These are phyloP conservation scores for Lentinula aciculospora DNA, from an alignment of 768 basidiomycete species.

Conservation along the genomic window DNA sequence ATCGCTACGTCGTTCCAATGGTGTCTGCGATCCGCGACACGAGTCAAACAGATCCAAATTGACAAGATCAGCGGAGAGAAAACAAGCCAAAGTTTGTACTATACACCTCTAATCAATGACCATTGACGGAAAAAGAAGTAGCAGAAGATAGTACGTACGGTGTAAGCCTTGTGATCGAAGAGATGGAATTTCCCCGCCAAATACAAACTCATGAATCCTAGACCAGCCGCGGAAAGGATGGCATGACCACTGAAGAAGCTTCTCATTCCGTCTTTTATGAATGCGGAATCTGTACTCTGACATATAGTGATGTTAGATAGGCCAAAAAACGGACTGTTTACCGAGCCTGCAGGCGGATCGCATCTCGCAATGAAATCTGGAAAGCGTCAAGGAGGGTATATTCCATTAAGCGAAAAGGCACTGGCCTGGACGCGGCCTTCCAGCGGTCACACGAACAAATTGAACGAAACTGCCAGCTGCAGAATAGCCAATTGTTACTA, in stretches of 20 bases:
- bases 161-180: constrained; percentile 14
- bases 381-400: not conserved
- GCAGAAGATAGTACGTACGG: constrained; percentile 10
- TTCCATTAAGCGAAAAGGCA: not conserved
- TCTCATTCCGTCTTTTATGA: constrained; percentile 20
- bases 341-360: constrained; percentile 14
- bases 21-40: constrained; percentile 19
- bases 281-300: constrained; percentile 12
- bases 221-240: constrained; percentile 15
- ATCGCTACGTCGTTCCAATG: constrained; percentile 15
- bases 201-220: constrained; percentile 17
- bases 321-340: constrained; percentile 16
- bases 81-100: constrained; percentile 19
- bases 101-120: not conserved
- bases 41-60: constrained; percentile 18
- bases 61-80: constrained; percentile 16
- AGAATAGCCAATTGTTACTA: constrained; percentile 14
- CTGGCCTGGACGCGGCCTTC: constrained; percentile 18
- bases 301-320: constrained; percentile 18
- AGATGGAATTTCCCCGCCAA: constrained; percentile 19
- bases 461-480: constrained; percentile 13
- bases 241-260: constrained; percentile 23
- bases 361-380: constrained; percentile 19
- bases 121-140: not conserved
- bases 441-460: constrained; percentile 15